Evolutionary conservation across 1,284 basidiomycete species (phyloP), one percentile per base, ranked within the genome.

Genomic region (Sanghuangporus weigelae): DNA sequence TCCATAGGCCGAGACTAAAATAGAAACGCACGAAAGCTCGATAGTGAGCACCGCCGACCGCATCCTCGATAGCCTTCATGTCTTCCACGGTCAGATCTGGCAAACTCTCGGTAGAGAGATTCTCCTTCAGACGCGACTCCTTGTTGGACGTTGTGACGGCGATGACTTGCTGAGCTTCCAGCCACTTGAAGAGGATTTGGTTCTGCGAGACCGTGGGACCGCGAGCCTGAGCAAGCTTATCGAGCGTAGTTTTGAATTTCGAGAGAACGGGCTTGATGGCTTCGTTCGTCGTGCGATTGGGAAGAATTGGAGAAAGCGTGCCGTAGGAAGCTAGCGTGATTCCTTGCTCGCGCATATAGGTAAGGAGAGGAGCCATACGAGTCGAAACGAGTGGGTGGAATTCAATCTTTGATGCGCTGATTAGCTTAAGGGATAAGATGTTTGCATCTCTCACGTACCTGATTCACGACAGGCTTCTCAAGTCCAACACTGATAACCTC

Each of bases 121-220:
- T 87, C 73, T 92, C 88, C 70, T 79, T 78, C 69, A 94, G 80
- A 38, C 90, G 82, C 49, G 80, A 80, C 23, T 75, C 77, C 73
- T 93, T 92, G n/a, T 83, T 81, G n/a, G 86, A 86, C 2, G 92
- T 90, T 50, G 90, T 91, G 58, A 95, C 84, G 42, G 87, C 81
- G 49, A 86, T 71, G n/a, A 81, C 76, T 40, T 77, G 80, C 69
- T 83, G 84, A 58, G 83, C 80, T 51, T 82, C 68, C 14, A 84
- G 70, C 87, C 87, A 90, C 68, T 87, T 84, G 31, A 79, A 73
- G 51, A 90, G 74, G 8, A 87, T 81, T 63, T 86, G 81, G 1
- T 81, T 77, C 11, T 75, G 70, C 35, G 84, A 81, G 35, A 88
- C 82, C 0, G 73, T 71, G 16, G 75, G 76, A 19, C 68, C 59